phyloP scores from a whole-genome alignment of 306 rosid species.

The Pterocarpus santalinus region DNA sequence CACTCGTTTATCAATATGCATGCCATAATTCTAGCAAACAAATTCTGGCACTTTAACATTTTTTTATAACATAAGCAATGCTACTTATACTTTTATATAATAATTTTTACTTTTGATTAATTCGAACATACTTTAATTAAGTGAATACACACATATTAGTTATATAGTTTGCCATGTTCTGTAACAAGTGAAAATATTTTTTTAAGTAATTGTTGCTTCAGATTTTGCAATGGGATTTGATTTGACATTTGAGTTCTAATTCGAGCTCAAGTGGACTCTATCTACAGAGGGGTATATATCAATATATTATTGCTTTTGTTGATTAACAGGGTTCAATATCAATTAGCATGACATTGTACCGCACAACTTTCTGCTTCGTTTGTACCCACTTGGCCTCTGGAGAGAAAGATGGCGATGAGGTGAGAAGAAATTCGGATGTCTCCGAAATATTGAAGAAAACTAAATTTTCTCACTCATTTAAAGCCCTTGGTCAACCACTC shows the following conservation, averaged over 20 bases:
- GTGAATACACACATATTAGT: no score
- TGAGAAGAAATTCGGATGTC: slow-evolving; percentile 75
- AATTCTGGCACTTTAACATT: no score
- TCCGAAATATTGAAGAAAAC: slow-evolving; percentile 82
- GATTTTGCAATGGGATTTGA: neutral
- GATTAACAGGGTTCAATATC: slow-evolving; percentile 80
- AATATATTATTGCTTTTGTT: neutral
- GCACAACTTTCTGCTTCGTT: slow-evolving; percentile 79
- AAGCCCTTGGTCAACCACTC: slow-evolving; percentile 25
- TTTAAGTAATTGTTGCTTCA: neutral
- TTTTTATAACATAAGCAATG: no score
- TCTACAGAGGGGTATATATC: no score
- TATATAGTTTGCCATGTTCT: no score
- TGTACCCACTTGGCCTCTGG: slow-evolving; percentile 94
- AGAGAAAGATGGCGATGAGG: slow-evolving; percentile 85
- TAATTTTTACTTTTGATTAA: no score
- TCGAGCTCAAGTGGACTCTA: no score
- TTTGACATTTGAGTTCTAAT: neutral
- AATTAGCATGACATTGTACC: slow-evolving; percentile 78
- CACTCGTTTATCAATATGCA: no score
- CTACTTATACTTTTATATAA: no score
- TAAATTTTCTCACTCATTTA: slow-evolving; percentile 60
- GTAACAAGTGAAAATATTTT: no score
- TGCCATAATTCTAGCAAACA: no score
- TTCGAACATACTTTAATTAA: no score